Evolutionary conservation across 2,329 filamentous ascomycete genomes (phyloP), one percentile per base, ranked within the genome.

Genomic region (Metarhizium guizhouense): DNA sequence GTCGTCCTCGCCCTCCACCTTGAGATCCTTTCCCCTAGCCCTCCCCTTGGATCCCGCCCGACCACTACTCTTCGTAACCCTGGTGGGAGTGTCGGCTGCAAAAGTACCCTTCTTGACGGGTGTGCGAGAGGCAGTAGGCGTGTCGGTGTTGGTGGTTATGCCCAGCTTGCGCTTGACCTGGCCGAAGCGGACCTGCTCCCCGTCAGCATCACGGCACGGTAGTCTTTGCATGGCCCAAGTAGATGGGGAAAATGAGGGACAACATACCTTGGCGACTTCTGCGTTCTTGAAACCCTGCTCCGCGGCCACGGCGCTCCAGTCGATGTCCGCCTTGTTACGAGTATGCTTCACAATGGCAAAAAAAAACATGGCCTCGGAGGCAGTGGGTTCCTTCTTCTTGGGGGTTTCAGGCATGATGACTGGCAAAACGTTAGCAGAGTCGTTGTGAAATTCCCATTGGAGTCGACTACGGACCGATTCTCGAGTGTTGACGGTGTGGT

Each of bases 81-180:
- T 70, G 51, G 59, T 63, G 5, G 66, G 62, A 5, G 65, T 64
- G 14, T 45, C 55, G 16, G 47, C 47, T 11, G 34, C 25, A 47
- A 57, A 36, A 14, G 51, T 40, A 7, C 54, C 42, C 36, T 53
- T 69, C 58, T 66, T 70, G 58, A 36, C 60, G 56, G 54, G 55
- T 2, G 58, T 52, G 5, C 59, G 61, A 43, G 45, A 13, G 3
- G 57, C 45, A 14, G 57, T 54, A 2, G 59, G 58, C 5, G 54
- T 45, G 11, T 58, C 45, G 2, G 60, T 49, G 5, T 69, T 67
- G 57, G 63, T 64, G 42, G 62, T 62, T 45, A 76, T 68, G 3
- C 72, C 72, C 0, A 76, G 67, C 65, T 78, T 77, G 49, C 69
- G 67, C 64, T 75, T 79, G 57, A 81, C 73, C 57, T 81, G 76